Evolutionary conservation across 2,329 filamentous ascomycete genomes (phyloP).

Genomic region (Scolecobasidium constrictum): DNA sequence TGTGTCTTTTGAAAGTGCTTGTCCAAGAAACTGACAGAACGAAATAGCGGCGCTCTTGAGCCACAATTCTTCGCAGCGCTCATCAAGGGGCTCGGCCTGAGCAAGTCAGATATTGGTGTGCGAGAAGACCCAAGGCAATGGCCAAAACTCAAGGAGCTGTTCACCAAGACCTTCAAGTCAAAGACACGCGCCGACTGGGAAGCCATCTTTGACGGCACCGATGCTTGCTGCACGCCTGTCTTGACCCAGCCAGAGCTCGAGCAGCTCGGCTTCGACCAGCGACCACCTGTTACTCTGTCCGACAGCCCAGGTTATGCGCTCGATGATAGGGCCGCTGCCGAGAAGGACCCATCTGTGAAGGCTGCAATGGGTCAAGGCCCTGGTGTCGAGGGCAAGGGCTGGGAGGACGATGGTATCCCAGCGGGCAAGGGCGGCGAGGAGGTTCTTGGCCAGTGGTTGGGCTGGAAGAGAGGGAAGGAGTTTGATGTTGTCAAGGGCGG

Average conservation of each 20-base stretch:
- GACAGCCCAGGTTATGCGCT: constrained; percentile 59
- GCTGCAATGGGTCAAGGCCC: constrained; percentile 49
- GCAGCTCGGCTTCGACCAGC: constrained; percentile 52
- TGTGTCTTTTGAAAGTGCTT: background rate
- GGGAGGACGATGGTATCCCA: constrained; percentile 46
- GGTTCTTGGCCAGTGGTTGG: constrained; percentile 59
- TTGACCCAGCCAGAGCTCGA: constrained; percentile 65
- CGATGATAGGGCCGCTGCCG: constrained; percentile 33
- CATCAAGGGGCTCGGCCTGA: constrained; percentile 54
- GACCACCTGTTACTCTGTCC: constrained; percentile 58
- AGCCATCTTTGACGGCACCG: constrained; percentile 72
- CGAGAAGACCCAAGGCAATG: constrained; percentile 54
- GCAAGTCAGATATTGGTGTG: constrained; percentile 32
- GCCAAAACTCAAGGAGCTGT: constrained; percentile 52
- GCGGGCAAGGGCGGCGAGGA: constrained; percentile 66
- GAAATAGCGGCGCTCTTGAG: constrained; percentile 62
- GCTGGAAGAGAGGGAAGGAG: constrained; percentile 62
- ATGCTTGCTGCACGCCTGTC: constrained; percentile 88
- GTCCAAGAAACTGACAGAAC: background rate
- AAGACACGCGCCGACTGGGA: constrained; percentile 77
- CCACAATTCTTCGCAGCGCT: constrained; percentile 70
- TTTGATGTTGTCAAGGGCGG: constrained; percentile 57
- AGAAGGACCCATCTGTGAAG: constrained; percentile 15
- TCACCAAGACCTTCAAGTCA: constrained; percentile 53
- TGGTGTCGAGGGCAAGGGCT: constrained; percentile 57